phyloP scores from a whole-genome alignment of 345 rosid species.

The Durio zibethinus region DNA sequence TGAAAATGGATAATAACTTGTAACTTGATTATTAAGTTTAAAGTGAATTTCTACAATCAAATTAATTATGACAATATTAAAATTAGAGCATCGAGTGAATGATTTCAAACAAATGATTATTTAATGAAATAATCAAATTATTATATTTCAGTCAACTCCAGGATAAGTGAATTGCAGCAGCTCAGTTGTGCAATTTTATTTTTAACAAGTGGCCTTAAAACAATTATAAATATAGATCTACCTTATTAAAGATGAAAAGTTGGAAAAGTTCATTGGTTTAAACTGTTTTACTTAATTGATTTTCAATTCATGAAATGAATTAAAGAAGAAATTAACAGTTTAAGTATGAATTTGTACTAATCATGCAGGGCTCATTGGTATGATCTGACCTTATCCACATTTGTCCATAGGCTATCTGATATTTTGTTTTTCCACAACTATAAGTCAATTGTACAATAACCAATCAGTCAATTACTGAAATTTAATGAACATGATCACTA shows the following conservation, averaged over 20 bases:
- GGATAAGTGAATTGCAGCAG: not conserved
- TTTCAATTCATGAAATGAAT: not conserved
- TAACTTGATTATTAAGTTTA: no score
- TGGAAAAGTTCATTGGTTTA: no score
- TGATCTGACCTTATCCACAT: not conserved
- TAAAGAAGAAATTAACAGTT: no score
- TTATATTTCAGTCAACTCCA: no score
- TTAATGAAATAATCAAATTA: no score
- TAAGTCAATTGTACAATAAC: not conserved
- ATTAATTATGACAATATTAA: no score
- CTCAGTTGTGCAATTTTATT: not conserved
- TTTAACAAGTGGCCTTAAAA: not conserved
- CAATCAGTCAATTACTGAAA: not conserved
- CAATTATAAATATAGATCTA: not conserved
- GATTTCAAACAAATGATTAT: no score
- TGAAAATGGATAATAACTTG: no score
- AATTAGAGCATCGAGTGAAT: no score
- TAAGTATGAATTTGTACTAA: no score
- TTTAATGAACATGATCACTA: not conserved
- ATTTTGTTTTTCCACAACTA: not conserved
- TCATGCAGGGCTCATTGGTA: not conserved
- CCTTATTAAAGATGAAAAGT: not conserved
- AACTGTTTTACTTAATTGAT: not conserved
- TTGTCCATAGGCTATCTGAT: not conserved
- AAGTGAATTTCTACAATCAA: no score